Evolutionary conservation across 2,329 filamentous ascomycete species (phyloP), one percentile per base, ranked within the genome.

Genomic region (Arthrinium puccinioides): DNA sequence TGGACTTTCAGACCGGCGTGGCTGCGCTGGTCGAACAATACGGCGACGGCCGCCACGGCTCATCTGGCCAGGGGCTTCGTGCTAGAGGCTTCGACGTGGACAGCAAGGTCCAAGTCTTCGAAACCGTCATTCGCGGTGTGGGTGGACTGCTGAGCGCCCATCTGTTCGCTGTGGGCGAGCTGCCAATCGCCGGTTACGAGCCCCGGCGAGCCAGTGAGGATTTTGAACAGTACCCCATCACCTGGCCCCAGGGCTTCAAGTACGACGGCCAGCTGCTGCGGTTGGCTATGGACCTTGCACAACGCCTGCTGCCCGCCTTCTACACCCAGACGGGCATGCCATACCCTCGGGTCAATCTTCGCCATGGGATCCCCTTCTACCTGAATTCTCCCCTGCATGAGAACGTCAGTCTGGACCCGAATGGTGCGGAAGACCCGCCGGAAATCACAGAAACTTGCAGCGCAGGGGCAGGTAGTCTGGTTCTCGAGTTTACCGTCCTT

Each of bases 31-130:
- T 96, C 4, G 68, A 78, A 46, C 70, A 92, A 49, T 97, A 96
- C 58, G 90, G 90, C 4, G 89, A 96, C 60, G 90, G 89, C 2
- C 79, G 79, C 21, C 62, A 69, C 8, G 82, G 84, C 4, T 68
- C 75, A 11, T 70, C 72, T 5, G 87, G 85, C 6, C 72, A 76
- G 53, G 90, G 90, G 4, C 68, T 74, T 40, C 72, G 87, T 45
- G 80, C 81, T 4, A 75, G 79, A 38, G 92, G 88, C 0, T 98
- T 98, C 53, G 87, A 98, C 59, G 69, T 95, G 27, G 90, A 98
- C 61, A 95, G 89, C 66, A 98, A 97, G 62, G 92, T 98, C 2
- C 90, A 98, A 63, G 87, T 98, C 26, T 98, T 98, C 54, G 92
- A 98, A 66, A 97, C 90, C 1, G 90, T 95, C 24, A 98, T 98